These are phyloP conservation scores for Penium margaritaceum DNA, from an alignment of 139 green algal genomes.

Conservation along the genomic window DNA sequence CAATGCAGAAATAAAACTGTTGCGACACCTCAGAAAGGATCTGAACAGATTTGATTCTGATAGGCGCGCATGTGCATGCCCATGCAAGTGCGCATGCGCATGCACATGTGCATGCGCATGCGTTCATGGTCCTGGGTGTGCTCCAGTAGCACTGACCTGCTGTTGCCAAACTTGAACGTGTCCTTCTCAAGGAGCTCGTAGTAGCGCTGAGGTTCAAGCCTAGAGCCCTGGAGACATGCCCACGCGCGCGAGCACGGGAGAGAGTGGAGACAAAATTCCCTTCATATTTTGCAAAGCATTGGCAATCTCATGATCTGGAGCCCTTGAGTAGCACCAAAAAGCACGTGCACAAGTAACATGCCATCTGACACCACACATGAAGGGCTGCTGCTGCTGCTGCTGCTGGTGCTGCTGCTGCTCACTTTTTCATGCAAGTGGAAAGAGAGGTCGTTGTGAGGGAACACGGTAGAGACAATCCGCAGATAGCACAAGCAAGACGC, in stretches of 20 bases:
- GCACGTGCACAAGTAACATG: neutral
- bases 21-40: conserved; percentile 5
- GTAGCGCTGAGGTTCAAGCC: conserved; percentile 53
- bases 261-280: too few relatives aligned
- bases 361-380: neutral
- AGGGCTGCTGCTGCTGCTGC: neutral
- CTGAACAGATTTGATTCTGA: too few relatives aligned
- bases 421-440: conserved; percentile 50
- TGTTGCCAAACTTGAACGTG: conserved; percentile 75
- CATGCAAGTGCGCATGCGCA: too few relatives aligned
- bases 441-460: neutral
- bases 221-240: conserved; percentile 6
- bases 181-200: conserved; percentile 84
- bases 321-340: conserved; percentile 11
- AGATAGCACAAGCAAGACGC: neutral
- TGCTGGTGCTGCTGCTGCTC: conserved; percentile 56
- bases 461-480: neutral
- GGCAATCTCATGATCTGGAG: conserved; percentile 59
- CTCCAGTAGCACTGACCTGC: conserved; percentile 32
- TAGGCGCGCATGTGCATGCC: too few relatives aligned
- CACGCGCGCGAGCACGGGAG: neutral
- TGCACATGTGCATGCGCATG: neutral
- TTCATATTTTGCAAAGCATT: conserved; percentile 31
- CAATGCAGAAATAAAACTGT: too few relatives aligned
- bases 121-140: too few relatives aligned